Percentiles rank a stretch among this genome's conserved stretches.
Evolutionary conservation across 73 alveolate genomes (phyloP).

Genomic region (Effrenium voratum): DNA sequence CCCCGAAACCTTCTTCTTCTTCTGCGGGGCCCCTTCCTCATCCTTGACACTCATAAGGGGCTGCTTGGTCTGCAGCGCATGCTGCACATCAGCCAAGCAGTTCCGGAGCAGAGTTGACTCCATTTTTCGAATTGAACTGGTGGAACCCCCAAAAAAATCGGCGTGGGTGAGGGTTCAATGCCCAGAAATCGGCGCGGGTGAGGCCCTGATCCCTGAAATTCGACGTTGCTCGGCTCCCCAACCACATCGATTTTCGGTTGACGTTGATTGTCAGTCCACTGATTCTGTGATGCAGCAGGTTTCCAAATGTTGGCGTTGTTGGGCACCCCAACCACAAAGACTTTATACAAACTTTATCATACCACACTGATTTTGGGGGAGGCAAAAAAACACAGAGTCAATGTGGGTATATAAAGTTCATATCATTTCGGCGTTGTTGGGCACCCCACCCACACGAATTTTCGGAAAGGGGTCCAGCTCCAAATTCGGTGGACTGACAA

Average conservation of each 20-base stretch:
- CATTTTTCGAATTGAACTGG: not conserved
- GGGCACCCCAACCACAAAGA: slow-evolving; percentile 28
- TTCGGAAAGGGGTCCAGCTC: not conserved
- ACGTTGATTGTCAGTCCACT: too few relatives aligned
- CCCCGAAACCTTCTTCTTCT: too few relatives aligned
- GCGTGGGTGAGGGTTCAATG: not conserved
- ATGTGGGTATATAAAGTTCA: not conserved
- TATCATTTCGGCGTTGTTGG: not conserved
- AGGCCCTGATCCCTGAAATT: not conserved
- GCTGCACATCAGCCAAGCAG: not conserved
- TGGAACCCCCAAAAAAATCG: not conserved
- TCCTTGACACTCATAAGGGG: too few relatives aligned
- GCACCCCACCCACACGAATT: not conserved
- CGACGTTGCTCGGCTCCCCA: not conserved
- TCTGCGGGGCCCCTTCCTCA: too few relatives aligned
- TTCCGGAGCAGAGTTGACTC: not conserved
- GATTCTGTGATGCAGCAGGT: too few relatives aligned
- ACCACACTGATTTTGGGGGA: not conserved
- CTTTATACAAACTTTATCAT: not conserved
- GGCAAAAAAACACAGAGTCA: not conserved
- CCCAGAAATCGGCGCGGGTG: slow-evolving; percentile 8
- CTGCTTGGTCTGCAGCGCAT: not conserved
- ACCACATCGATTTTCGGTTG: not conserved
- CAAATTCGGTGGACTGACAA: not conserved
- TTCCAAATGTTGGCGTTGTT: not conserved